phyloP scores from a whole-genome alignment of 495 filamentous ascomycete species.

The Penicillium samsonianum region DNA sequence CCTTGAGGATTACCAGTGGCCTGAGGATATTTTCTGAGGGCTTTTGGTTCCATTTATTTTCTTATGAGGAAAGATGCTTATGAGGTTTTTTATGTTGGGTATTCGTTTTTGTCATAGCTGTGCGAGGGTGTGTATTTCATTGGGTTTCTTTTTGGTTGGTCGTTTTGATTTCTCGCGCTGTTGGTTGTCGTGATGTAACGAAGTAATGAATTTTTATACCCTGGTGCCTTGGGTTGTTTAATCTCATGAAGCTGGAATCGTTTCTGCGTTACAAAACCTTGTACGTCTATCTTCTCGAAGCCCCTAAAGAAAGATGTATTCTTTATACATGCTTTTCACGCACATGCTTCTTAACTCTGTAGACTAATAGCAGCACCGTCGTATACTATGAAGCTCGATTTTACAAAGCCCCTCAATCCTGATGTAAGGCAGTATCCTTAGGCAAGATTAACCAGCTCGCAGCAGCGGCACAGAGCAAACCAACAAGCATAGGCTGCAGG shows the following conservation, averaged over 20 bases:
- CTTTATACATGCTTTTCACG: not conserved
- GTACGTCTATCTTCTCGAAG: not conserved
- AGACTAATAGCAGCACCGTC: too few relatives aligned
- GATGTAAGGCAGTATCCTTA: constrained; percentile 32
- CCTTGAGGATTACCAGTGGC: constrained; percentile 44
- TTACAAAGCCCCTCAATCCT: constrained; percentile 3
- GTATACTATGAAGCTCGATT: not conserved
- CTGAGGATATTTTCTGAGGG: constrained; percentile 49
- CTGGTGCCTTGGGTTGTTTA: constrained; percentile 17
- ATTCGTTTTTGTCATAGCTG: not conserved
- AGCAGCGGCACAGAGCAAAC: constrained; percentile 30
- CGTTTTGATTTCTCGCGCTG: constrained; percentile 1
- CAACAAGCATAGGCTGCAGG: constrained; percentile 35
- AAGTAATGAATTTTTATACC: constrained; percentile 25
- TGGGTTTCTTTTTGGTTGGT: not conserved
- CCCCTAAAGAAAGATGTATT: not conserved
- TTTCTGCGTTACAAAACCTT: too few relatives aligned
- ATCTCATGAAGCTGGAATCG: not conserved
- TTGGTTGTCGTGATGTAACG: constrained; percentile 16
- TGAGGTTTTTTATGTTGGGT: not conserved
- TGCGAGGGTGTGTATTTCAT: not conserved
- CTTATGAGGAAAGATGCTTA: not conserved
- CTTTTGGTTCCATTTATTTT: not conserved
- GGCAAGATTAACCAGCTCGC: constrained; percentile 38
- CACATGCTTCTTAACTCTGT: not conserved